Percentiles rank a stretch among this genome's conserved stretches.
phyloP scores from a whole-genome alignment of 345 rosid species.

The Syzygium aqueum region DNA sequence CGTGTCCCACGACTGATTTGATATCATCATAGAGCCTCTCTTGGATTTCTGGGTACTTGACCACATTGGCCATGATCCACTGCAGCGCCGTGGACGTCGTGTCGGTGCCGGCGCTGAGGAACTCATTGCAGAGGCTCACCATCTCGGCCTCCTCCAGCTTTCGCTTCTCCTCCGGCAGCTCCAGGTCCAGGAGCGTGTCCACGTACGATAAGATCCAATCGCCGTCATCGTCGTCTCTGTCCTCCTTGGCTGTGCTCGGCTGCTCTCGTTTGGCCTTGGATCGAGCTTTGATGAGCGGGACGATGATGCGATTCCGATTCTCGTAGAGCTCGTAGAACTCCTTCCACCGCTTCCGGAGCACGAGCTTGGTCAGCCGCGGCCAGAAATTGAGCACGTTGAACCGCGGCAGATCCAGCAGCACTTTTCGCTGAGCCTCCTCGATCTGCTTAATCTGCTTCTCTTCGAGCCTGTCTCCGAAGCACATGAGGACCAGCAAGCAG shows the following conservation, averaged over 20 bases:
- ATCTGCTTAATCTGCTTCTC: background rate
- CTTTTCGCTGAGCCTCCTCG: background rate
- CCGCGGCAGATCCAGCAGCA: background rate
- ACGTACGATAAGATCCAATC: background rate
- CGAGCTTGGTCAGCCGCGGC: background rate
- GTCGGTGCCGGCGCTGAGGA: slow-evolving; percentile 4
- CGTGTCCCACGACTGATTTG: background rate
- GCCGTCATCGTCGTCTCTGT: background rate
- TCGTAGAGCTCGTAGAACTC: background rate
- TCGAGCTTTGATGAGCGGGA: slow-evolving; percentile 1
- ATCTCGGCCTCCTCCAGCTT: slow-evolving; percentile 2
- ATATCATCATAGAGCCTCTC: background rate
- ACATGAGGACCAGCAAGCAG: background rate
- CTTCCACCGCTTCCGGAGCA: background rate
- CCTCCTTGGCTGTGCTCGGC: background rate
- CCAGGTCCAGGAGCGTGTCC: slow-evolving; percentile 1
- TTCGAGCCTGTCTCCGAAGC: background rate
- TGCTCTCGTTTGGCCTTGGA: background rate
- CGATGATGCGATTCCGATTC: background rate
- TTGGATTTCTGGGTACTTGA: slow-evolving; percentile 5
- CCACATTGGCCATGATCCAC: slow-evolving; percentile 8
- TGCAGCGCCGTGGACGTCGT: slow-evolving; percentile 4
- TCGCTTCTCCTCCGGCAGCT: background rate
- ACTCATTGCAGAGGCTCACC: background rate
- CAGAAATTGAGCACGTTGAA: background rate